phyloP scores from a whole-genome alignment of 2,329 filamentous ascomycete genomes.

The Colletotrichum chrysophilum region DNA sequence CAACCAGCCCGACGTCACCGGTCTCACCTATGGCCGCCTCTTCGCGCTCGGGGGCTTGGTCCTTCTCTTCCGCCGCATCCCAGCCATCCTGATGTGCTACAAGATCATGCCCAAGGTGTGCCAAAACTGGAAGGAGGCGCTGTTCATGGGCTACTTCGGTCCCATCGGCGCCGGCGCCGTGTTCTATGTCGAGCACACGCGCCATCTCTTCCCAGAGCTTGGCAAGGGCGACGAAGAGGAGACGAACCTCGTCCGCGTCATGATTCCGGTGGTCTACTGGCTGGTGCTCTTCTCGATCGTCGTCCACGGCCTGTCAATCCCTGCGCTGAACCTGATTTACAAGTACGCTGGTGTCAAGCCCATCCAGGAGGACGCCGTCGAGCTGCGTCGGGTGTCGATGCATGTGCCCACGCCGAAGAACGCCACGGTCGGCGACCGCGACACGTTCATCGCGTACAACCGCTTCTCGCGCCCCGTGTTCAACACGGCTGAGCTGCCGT shows the following conservation, averaged over 20 bases:
- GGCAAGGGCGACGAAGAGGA: slow-evolving; percentile 38
- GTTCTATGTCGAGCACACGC: slow-evolving; percentile 68
- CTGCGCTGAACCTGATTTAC: slow-evolving; percentile 45
- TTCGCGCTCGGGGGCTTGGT: slow-evolving; percentile 58
- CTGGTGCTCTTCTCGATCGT: slow-evolving; percentile 47
- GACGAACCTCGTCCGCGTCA: slow-evolving; percentile 38
- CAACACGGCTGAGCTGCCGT: not conserved
- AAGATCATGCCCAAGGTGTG: slow-evolving; percentile 58
- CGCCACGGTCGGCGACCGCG: slow-evolving; percentile 38
- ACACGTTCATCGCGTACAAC: slow-evolving; percentile 51
- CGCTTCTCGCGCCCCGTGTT: slow-evolving; percentile 46
- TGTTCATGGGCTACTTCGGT: slow-evolving; percentile 73
- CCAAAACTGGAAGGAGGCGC: slow-evolving; percentile 58
- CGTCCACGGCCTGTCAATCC: slow-evolving; percentile 54
- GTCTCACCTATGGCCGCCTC: slow-evolving; percentile 55
- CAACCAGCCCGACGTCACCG: slow-evolving; percentile 52
- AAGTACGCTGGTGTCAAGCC: slow-evolving; percentile 41
- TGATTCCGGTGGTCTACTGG: slow-evolving; percentile 46
- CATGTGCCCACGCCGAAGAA: slow-evolving; percentile 41
- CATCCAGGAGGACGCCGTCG: slow-evolving; percentile 45
- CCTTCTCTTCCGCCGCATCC: slow-evolving; percentile 60
- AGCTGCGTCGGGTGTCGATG: slow-evolving; percentile 41
- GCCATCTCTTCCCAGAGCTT: slow-evolving; percentile 42
- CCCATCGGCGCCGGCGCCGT: slow-evolving; percentile 81
- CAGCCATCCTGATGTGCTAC: slow-evolving; percentile 58